These are phyloP conservation scores for Naganishia sp. DNA, from an alignment of 1,284 basidiomycete species.

Conservation along the genomic window DNA sequence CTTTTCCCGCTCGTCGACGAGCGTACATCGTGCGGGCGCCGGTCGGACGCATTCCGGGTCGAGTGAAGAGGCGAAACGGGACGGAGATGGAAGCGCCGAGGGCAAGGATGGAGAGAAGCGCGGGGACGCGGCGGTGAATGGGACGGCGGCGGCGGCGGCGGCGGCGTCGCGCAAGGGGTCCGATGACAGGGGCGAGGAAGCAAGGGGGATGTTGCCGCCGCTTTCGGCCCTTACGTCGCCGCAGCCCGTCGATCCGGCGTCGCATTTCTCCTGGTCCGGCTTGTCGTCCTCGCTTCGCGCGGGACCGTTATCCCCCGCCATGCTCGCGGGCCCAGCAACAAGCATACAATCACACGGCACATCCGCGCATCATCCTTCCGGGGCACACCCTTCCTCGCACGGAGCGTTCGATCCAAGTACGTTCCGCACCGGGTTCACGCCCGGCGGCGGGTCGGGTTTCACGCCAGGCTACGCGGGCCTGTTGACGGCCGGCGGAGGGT, in stretches of 20 bases:
- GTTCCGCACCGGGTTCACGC: constrained; percentile 66
- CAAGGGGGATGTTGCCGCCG: constrained; percentile 74
- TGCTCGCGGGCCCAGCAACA: constrained; percentile 77
- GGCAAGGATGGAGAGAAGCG: constrained; percentile 6
- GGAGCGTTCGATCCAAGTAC: constrained; percentile 67
- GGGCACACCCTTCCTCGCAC: constrained; percentile 13
- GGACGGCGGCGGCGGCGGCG: background rate
- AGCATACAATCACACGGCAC: background rate
- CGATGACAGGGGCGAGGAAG: constrained; percentile 28
- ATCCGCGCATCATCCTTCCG: background rate
- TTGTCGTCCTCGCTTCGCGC: constrained; percentile 69
- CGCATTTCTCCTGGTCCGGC: constrained; percentile 67
- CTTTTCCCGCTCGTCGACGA: constrained; percentile 63
- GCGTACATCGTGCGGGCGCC: constrained; percentile 13
- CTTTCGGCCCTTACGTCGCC: constrained; percentile 82
- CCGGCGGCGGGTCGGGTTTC: constrained; percentile 71
- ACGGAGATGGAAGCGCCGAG: background rate
- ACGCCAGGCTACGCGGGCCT: constrained; percentile 63
- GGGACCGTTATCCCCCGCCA: constrained; percentile 89
- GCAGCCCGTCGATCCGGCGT: constrained; percentile 61
- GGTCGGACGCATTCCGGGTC: constrained; percentile 5
- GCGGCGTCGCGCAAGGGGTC: background rate
- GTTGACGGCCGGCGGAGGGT: constrained; percentile 47
- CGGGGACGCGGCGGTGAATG: background rate
- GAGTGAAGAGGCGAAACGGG: constrained; percentile 3